Evolutionary conservation across 352 stramenopile genomes (phyloP), one percentile per base, ranked within the genome.

Genomic region (Pythium folliculosum): DNA sequence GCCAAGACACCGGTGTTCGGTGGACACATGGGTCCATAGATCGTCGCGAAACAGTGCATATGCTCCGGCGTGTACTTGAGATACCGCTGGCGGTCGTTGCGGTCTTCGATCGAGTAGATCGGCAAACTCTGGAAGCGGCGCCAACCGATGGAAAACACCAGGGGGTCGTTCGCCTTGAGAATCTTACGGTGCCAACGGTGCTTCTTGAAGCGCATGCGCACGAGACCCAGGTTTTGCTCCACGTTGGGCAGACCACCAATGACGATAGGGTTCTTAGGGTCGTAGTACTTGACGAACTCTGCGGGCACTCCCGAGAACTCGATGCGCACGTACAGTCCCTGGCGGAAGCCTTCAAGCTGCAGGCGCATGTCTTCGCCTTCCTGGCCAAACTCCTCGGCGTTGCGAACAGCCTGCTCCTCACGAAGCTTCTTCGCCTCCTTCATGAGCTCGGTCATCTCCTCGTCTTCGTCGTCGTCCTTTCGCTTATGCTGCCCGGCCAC

Each of bases 11-110:
- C 96, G 30, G 97, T 99, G 82, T 99, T 99, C 1, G 97, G 97
- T 49, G 97, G 94, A 12, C 91, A 91, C 67, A 98, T 87, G 0
- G 97, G 97, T 0, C 95, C 98, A 62, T 98, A 99, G 68, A 99
- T 99, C 10, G 95, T 99, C 30, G 94, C 95, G 60, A 96, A 90
- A 64, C 98, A 99, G 82, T 99, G 98, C 98, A 99, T 99, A 86
- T 99, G 97, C 77, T 99, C 97, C 0, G 98, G 98, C n/a, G 98
- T 99, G 80, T 95, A 99, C 82, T 99, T 99, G 59, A 99, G 82
- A 71, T 95, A 96, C 47, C 94, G 84, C 72, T 98, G 92, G 2
- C 97, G 89, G 48, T 98, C 96, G 75, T 99, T 99, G 62, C 94
- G 86, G 76, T 99, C 98, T 77, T 99, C 97, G 16, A 98, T 99